Evolutionary conservation across 192 early-diverging fungal genomes (phyloP).

Genomic region (Mortierella claussenii): DNA sequence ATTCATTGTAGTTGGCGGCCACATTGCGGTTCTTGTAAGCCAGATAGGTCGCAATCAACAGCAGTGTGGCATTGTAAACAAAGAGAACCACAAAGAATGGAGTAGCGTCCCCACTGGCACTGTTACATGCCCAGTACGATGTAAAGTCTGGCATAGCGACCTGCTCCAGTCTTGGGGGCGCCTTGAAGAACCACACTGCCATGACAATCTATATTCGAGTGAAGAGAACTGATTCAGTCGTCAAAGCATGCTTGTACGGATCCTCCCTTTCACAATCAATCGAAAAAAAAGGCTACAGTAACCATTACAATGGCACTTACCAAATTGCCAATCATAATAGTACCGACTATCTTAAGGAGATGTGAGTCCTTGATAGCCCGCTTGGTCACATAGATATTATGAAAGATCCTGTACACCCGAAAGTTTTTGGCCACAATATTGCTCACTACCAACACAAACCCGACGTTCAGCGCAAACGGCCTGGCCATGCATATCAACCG

Average conservation of each 20-base stretch:
- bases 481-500: conserved; percentile 33
- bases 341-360: conserved; percentile 42
- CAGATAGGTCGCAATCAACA: conserved; percentile 30
- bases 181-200: conserved; percentile 30
- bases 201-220: conserved; percentile 54
- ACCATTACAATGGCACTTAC: too few relatives aligned
- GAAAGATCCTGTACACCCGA: conserved; percentile 51
- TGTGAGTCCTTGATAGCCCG: conserved; percentile 40
- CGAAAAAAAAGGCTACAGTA: background rate
- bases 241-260: too few relatives aligned
- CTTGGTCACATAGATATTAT: conserved; percentile 53
- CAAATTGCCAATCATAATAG: conserved; percentile 46
- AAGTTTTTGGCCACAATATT: conserved; percentile 66
- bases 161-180: conserved; percentile 17
- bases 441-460: conserved; percentile 55
- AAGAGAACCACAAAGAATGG: conserved; percentile 42
- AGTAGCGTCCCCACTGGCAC: conserved; percentile 3
- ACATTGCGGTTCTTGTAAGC: conserved; percentile 57
- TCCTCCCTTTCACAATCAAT: too few relatives aligned
- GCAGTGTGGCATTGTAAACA: conserved; percentile 52
- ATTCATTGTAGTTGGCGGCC: conserved; percentile 58
- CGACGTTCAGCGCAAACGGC: conserved; percentile 50
- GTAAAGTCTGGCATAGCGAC: conserved; percentile 28
- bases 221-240: too few relatives aligned
- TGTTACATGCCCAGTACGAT: conserved; percentile 27